Conservation (phyloP, 768 basidiomycete genomes). For the Cystobasidiopsis lactophilus region DNA sequence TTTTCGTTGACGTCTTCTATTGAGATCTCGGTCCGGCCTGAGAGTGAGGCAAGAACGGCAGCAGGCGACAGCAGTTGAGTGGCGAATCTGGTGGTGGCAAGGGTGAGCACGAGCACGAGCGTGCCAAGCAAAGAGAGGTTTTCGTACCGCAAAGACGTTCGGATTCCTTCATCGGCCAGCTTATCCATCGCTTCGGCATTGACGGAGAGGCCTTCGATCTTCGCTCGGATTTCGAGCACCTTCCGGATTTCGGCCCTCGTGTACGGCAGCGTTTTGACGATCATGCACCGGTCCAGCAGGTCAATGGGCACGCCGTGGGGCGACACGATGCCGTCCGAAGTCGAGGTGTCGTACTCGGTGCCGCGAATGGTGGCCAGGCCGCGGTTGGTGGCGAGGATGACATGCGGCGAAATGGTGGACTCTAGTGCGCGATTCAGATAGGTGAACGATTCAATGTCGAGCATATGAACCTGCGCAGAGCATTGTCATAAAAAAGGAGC, state of each 20-base stretch:
- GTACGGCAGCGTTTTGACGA: slow-evolving; percentile 76
- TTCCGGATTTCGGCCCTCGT: slow-evolving; percentile 59
- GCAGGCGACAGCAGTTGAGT: slow-evolving; percentile 79
- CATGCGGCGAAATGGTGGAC: slow-evolving; percentile 89
- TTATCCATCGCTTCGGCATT: slow-evolving; percentile 53
- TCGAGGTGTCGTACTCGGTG: slow-evolving; percentile 33
- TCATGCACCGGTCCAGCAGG: slow-evolving; percentile 80
- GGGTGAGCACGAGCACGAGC: neutral
- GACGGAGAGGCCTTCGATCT: slow-evolving; percentile 61
- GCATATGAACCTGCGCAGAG: slow-evolving; percentile 70
- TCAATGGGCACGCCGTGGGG: slow-evolving; percentile 90
- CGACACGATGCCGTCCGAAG: slow-evolving; percentile 46
- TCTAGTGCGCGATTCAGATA: slow-evolving; percentile 90
- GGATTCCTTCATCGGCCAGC: slow-evolving; percentile 40
- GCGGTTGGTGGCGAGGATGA: slow-evolving; percentile 87
- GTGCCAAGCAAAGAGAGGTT: too few species aligned
- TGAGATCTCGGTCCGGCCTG: slow-evolving; percentile 58
- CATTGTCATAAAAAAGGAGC: neutral
- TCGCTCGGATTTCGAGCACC: slow-evolving; percentile 66
- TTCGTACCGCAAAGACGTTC: slow-evolving; percentile 18
- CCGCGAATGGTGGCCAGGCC: slow-evolving; percentile 82
- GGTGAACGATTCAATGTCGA: slow-evolving; percentile 98
- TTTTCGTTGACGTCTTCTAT: slow-evolving; percentile 65
- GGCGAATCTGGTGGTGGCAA: slow-evolving; percentile 43
- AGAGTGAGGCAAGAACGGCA: slow-evolving; percentile 56